Percentiles rank a stretch among this genome's conserved stretches.
Evolutionary conservation across 768 basidiomycete species (phyloP).

Genomic region (Trametes cinnabarina): DNA sequence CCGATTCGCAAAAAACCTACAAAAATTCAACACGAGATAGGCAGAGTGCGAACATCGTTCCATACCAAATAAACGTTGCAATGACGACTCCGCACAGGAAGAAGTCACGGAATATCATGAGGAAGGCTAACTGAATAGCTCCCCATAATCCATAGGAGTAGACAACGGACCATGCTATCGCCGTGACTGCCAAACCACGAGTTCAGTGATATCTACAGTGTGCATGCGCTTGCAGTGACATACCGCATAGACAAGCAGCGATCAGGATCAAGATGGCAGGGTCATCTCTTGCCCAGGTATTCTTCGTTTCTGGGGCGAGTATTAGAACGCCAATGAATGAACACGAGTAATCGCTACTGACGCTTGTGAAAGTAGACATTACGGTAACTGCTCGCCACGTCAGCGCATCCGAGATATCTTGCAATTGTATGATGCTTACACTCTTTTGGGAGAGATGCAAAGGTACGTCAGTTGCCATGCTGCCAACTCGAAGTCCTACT

Average conservation of each 20-base stretch:
- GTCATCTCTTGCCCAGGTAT: slow-evolving; percentile 97
- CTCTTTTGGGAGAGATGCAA: slow-evolving; percentile 87
- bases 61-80: slow-evolving; percentile 76
- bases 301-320: slow-evolving; percentile 78
- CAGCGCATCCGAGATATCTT: neutral
- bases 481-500: slow-evolving; percentile 93
- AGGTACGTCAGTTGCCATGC: slow-evolving; percentile 95
- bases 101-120: slow-evolving; percentile 91
- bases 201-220: neutral
- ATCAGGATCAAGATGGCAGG: slow-evolving; percentile 92
- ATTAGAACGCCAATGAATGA: neutral
- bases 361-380: slow-evolving; percentile 99
- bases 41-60: neutral
- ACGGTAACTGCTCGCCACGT: slow-evolving; percentile 59
- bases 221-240: slow-evolving; percentile 22
- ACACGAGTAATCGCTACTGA: slow-evolving; percentile 36
- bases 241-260: slow-evolving; percentile 72
- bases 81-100: slow-evolving; percentile 71
- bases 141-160: slow-evolving; percentile 63
- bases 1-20: slow-evolving; percentile 73
- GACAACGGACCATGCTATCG: slow-evolving; percentile 81
- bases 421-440: slow-evolving; percentile 48
- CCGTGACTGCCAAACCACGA: slow-evolving; percentile 55
- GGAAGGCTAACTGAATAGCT: slow-evolving; percentile 60
- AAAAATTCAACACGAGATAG: slow-evolving; percentile 17